Conservation (phyloP, 257 asterid species). For the Salvia miltiorrhiza region DNA sequence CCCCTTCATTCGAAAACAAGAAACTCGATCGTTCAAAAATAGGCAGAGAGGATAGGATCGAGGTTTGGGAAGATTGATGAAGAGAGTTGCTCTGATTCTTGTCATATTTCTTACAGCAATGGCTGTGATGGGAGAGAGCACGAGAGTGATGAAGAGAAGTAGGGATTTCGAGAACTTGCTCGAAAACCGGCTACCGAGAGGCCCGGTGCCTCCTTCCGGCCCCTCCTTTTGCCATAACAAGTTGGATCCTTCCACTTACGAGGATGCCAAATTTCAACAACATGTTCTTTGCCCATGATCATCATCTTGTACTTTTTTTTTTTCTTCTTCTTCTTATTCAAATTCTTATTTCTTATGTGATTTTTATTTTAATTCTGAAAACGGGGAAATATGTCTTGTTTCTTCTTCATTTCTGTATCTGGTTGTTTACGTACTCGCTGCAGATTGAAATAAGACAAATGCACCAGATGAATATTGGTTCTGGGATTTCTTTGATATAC, state of each 20-base stretch:
- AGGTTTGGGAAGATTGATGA: not conserved
- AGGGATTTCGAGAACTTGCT: conserved; percentile 21
- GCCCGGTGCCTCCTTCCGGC: conserved; percentile 68
- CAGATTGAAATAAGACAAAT: not conserved
- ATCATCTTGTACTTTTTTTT: not conserved
- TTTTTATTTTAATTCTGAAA: not conserved
- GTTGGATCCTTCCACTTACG: conserved; percentile 27
- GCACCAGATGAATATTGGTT: not conserved
- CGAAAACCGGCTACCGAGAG: conserved; percentile 50
- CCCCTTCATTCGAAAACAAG: not conserved
- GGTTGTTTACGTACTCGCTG: not conserved
- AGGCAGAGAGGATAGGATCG: not conserved
- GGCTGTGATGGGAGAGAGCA: conserved; percentile 31
- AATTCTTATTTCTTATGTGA: not conserved
- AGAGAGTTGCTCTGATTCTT: conserved; percentile 25
- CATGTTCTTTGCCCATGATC: conserved; percentile 39
- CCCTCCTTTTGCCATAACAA: conserved; percentile 61
- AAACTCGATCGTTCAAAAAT: not conserved
- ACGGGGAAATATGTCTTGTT: not conserved
- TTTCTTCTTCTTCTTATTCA: not conserved
- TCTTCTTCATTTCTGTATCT: not conserved
- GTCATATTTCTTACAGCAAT: conserved; percentile 16
- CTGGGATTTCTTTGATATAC: no score
- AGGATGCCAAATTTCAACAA: not conserved
- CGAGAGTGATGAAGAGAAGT: conserved; percentile 26